Percentiles rank a stretch among this genome's conserved stretches.
phyloP scores from a whole-genome alignment of 768 basidiomycete genomes.

The Suillus occidentalis region DNA sequence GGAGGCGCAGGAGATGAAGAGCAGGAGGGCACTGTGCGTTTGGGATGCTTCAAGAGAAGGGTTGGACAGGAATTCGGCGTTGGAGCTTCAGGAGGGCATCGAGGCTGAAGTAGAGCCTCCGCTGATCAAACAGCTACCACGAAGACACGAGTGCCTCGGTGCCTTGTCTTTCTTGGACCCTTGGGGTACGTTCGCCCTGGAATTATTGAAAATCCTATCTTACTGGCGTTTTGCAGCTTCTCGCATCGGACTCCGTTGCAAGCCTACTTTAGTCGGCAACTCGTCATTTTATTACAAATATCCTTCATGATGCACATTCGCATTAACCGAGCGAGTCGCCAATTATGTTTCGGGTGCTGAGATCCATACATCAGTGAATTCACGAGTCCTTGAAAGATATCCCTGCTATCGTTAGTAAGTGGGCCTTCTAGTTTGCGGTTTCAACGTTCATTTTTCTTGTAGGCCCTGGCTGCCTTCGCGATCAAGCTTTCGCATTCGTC shows the following conservation, averaged over 20 bases:
- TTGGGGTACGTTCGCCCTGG: not conserved
- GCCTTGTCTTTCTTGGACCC: not conserved
- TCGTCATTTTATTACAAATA: not conserved
- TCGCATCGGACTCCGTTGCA: not conserved
- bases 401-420: too few relatives aligned
- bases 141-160: constrained; percentile 3
- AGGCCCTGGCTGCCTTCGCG: not conserved
- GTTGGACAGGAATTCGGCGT: constrained; percentile 55
- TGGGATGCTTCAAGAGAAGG: constrained; percentile 79
- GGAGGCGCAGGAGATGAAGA: constrained; percentile 57
- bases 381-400: too few relatives aligned
- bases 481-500: not conserved
- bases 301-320: not conserved
- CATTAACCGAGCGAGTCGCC: not conserved
- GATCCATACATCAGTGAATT: not conserved
- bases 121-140: constrained; percentile 5
- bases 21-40: constrained; percentile 66
- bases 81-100: constrained; percentile 24
- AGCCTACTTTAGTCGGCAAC: not conserved
- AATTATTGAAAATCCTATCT: not conserved
- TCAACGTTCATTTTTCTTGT: not conserved
- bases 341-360: not conserved
- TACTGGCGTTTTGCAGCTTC: not conserved
- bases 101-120: constrained; percentile 28
- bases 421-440: not conserved